Percentiles rank a stretch among this genome's conserved stretches.
These are phyloP conservation scores for Yamadazyma buinensis DNA, from an alignment of 1,139 yeast species.

Conservation along the genomic window DNA sequence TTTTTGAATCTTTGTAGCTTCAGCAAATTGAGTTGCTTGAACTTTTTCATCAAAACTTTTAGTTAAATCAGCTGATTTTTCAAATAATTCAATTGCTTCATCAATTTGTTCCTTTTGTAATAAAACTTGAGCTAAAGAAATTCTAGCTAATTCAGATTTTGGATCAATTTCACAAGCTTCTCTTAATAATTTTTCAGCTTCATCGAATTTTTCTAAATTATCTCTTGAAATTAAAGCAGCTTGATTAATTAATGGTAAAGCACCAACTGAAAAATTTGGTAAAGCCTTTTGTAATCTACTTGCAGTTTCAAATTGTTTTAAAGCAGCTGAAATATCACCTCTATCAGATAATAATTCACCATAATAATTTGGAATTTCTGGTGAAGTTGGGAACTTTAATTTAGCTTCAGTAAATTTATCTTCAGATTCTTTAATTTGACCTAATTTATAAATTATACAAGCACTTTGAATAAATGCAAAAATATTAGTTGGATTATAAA, in stretches of 20 bases:
- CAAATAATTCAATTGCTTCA: constrained; percentile 78
- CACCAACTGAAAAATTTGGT: constrained; percentile 67
- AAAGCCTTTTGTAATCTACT: constrained; percentile 74
- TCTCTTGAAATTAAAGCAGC: constrained; percentile 71
- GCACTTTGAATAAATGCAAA: constrained; percentile 91
- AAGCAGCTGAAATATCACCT: constrained; percentile 68
- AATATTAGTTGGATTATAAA: constrained; percentile 70
- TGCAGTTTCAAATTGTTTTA: constrained; percentile 83
- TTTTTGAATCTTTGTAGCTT: constrained; percentile 82
- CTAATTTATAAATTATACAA: constrained; percentile 84
- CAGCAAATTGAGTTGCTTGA: constrained; percentile 90
- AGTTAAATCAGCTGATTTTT: constrained; percentile 76
- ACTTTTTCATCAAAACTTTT: constrained; percentile 84
- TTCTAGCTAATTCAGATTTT: constrained; percentile 81
- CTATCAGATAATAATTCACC: constrained; percentile 91
- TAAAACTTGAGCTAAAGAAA: constrained; percentile 86
- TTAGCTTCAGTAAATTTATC: constrained; percentile 71
- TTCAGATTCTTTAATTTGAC: constrained; percentile 57
- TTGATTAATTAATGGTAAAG: constrained; percentile 86
- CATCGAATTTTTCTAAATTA: constrained; percentile 49
- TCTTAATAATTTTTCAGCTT: constrained; percentile 66
- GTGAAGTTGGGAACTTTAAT: constrained; percentile 75
- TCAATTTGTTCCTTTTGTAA: constrained; percentile 79
- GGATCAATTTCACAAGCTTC: constrained; percentile 84
- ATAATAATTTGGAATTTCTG: constrained; percentile 92